These are phyloP conservation scores for Basipetospora chlamydospora DNA, from an alignment of 2,329 filamentous ascomycete species.

Conservation along the genomic window DNA sequence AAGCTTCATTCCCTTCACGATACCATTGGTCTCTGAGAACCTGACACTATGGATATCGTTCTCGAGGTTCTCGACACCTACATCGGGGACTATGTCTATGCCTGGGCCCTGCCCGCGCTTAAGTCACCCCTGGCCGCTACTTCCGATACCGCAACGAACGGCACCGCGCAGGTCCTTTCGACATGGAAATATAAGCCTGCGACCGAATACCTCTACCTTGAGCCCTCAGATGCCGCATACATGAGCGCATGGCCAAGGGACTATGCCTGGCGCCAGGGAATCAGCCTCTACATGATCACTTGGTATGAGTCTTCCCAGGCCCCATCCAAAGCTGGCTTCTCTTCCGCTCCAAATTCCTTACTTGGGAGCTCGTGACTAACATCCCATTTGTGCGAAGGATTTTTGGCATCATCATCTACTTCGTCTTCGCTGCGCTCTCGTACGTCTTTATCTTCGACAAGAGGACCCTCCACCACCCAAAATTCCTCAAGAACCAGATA, in stretches of 20 bases:
- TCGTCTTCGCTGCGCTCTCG: slow-evolving; percentile 66
- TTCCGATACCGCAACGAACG: slow-evolving; percentile 29
- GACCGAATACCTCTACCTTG: slow-evolving; percentile 51
- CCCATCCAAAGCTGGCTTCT: too few species aligned
- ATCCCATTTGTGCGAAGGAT: slow-evolving; percentile 39
- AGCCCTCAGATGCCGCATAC: slow-evolving; percentile 64
- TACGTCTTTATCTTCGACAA: slow-evolving; percentile 90
- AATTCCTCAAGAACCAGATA: slow-evolving; percentile 91
- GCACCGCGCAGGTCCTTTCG: slow-evolving; percentile 44
- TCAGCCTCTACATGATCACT: slow-evolving; percentile 70
- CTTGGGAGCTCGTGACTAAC: slow-evolving; percentile 1
- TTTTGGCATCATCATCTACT: slow-evolving; percentile 76
- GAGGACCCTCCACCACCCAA: slow-evolving; percentile 73
- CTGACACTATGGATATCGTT: slow-evolving; percentile 68
- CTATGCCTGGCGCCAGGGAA: slow-evolving; percentile 57
- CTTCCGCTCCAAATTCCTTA: too few species aligned
- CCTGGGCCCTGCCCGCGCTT: slow-evolving; percentile 52
- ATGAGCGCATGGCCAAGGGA: slow-evolving; percentile 65
- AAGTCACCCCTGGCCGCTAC: slow-evolving; percentile 38
- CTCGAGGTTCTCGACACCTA: slow-evolving; percentile 76
- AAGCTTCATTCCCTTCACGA: too few species aligned
- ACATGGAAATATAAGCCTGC: slow-evolving; percentile 59
- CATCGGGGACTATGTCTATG: slow-evolving; percentile 67
- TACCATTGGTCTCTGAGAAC: too few species aligned
- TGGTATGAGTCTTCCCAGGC: too few species aligned